Conservation (phyloP, 805 yeast genomes). For the Yarrowia sp. region DNA sequence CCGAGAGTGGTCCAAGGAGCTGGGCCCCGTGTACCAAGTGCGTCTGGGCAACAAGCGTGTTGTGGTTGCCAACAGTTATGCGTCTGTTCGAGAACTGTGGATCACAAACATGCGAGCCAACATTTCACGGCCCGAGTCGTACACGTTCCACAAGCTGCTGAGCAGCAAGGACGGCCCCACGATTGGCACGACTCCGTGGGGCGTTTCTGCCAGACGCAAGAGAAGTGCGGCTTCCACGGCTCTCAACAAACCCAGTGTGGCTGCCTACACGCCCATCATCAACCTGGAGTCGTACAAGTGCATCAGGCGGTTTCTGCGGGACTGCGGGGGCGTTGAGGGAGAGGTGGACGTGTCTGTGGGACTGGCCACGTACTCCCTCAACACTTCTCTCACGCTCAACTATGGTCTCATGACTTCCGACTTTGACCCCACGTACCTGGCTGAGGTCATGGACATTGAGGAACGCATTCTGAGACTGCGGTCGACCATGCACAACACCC, state of each 20-base stretch:
- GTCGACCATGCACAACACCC: slow-evolving; percentile 52
- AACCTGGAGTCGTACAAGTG: slow-evolving; percentile 51
- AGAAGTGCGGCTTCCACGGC: slow-evolving; percentile 53
- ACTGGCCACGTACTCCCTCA: slow-evolving; percentile 52
- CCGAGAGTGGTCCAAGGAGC: slow-evolving; percentile 54
- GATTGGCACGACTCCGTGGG: slow-evolving; percentile 56
- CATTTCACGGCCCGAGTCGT: slow-evolving; percentile 70
- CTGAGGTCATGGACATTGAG: slow-evolving; percentile 49
- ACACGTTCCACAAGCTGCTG: slow-evolving; percentile 70
- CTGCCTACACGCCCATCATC: slow-evolving; percentile 49
- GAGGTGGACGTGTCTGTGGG: slow-evolving; percentile 48
- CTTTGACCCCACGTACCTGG: slow-evolving; percentile 46
- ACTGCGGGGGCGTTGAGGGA: slow-evolving; percentile 42
- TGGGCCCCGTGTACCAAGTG: slow-evolving; percentile 63
- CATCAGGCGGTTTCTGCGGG: slow-evolving; percentile 46
- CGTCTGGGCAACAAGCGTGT: slow-evolving; percentile 64
- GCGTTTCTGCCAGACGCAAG: slow-evolving; percentile 52
- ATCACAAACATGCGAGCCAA: slow-evolving; percentile 57
- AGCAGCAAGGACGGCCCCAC: slow-evolving; percentile 57
- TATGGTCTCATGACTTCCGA: slow-evolving; percentile 53
- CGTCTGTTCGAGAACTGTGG: slow-evolving; percentile 64
- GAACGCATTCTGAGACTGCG: slow-evolving; percentile 49
- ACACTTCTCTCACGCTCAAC: slow-evolving; percentile 52
- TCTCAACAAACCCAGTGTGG: slow-evolving; percentile 52
- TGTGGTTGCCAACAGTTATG: slow-evolving; percentile 71